phyloP scores from a whole-genome alignment of 176 grass and related monocot genomes.

The Triticum dicoccoides region DNA sequence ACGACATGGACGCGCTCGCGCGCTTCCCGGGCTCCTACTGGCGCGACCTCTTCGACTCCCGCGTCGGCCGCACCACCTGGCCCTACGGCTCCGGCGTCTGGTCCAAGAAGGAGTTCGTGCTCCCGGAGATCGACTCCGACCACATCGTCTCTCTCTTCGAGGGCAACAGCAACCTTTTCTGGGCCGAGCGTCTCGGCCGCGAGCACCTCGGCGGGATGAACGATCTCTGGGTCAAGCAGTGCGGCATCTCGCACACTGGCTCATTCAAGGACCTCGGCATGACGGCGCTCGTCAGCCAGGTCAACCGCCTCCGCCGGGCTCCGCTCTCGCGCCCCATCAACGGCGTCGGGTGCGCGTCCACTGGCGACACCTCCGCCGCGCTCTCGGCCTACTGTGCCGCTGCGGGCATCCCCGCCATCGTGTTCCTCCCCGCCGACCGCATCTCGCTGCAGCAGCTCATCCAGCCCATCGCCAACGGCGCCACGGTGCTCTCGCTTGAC shows the following conservation, averaged over 20 bases:
- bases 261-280: constrained; percentile 94
- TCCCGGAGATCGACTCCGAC: constrained; percentile 71
- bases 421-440: constrained; percentile 62
- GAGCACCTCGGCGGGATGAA: constrained; percentile 77
- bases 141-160: constrained; percentile 84
- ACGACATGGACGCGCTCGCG: constrained; percentile 60
- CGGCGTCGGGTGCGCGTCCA: constrained; percentile 65
- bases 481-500: constrained; percentile 65
- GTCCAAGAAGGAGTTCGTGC: constrained; percentile 84
- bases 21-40: constrained; percentile 64
- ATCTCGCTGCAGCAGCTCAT: constrained; percentile 82
- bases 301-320: constrained; percentile 64
- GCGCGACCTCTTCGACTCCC: constrained; percentile 69
- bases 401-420: constrained; percentile 63
- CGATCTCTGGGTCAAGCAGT: constrained; percentile 88
- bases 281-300: constrained; percentile 81
- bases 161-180: constrained; percentile 82
- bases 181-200: constrained; percentile 69
- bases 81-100: constrained; percentile 74
- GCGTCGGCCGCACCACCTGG: constrained; percentile 65
- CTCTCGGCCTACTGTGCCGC: constrained; percentile 69
- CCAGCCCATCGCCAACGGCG: constrained; percentile 73
- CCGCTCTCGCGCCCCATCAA: constrained; percentile 58
- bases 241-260: constrained; percentile 81
- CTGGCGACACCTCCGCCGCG: constrained; percentile 77